Evolutionary conservation across 1,139 yeast genomes (phyloP).

Genomic region (Waltiozyma sp.): DNA sequence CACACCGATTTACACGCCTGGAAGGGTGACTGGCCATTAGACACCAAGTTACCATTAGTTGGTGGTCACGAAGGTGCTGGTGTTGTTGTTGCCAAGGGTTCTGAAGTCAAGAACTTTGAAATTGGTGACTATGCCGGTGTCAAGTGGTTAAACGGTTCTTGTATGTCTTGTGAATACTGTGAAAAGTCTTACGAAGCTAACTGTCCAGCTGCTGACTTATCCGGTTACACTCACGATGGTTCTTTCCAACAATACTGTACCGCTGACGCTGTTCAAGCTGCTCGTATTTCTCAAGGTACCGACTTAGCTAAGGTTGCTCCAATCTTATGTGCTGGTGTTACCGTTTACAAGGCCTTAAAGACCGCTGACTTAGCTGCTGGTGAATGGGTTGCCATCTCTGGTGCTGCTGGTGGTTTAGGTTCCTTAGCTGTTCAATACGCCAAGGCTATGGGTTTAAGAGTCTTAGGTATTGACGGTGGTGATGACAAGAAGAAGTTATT

Average conservation of each 20-base stretch:
- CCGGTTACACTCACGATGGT: too few species aligned
- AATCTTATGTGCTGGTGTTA: too few species aligned
- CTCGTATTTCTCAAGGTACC: constrained; percentile 57
- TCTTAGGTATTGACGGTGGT: too few species aligned
- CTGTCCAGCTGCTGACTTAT: constrained; percentile 56
- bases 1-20: constrained; percentile 62
- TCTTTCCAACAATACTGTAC: constrained; percentile 79
- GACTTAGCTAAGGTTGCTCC: constrained; percentile 69
- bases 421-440: constrained; percentile 75
- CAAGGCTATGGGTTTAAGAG: too few species aligned
- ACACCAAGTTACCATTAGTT: too few species aligned
- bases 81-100: too few species aligned
- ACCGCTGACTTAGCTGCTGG: constrained; percentile 56
- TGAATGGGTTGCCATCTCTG: constrained; percentile 71
- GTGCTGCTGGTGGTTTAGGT: constrained; percentile 84
- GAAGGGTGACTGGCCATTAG: too few species aligned
- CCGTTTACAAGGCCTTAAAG: too few species aligned
- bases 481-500: too few species aligned
- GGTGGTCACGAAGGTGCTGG: too few species aligned
- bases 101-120: too few species aligned
- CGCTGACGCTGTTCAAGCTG: constrained; percentile 82
- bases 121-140: constrained; percentile 69
- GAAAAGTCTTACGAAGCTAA: constrained; percentile 56
- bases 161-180: constrained; percentile 67
- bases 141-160: constrained; percentile 65